Percentiles rank a stretch among this genome's conserved stretches.
Evolutionary conservation across 176 grass and related monocot species (phyloP).

Genomic region (Secale cereale): DNA sequence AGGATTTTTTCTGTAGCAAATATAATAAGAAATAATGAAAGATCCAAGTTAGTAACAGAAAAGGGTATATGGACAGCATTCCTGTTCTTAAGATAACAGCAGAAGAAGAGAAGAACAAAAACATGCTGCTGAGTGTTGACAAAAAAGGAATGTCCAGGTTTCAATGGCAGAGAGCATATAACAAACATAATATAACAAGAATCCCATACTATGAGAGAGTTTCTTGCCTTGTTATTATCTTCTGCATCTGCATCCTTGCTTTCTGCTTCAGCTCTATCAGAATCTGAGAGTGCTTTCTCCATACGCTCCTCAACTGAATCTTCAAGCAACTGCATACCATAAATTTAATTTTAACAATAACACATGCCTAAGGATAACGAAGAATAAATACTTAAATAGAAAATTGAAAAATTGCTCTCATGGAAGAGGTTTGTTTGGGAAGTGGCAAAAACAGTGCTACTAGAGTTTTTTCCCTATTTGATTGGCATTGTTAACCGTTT

Average conservation of each 20-base stretch:
- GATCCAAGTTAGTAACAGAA: neutral
- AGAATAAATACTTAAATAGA: neutral
- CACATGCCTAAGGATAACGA: neutral
- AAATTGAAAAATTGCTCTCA: neutral
- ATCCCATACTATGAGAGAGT: neutral
- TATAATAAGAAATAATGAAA: conserved; percentile 28
- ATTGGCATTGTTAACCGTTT: neutral
- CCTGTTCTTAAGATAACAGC: neutral
- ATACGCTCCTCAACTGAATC: conserved; percentile 87
- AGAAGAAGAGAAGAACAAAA: neutral
- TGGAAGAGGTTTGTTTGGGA: neutral
- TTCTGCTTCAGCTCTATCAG: conserved; percentile 88
- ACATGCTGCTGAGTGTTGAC: neutral
- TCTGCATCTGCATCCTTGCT: conserved; percentile 76
- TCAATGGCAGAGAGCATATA: neutral
- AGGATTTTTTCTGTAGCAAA: conserved; percentile 67
- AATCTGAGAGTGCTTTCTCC: conserved; percentile 78
- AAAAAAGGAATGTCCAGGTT: neutral
- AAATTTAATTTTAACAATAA: conserved; percentile 18
- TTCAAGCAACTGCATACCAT: conserved; percentile 83
- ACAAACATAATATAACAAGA: conserved; percentile 2
- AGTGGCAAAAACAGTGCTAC: neutral
- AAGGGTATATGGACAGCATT: neutral
- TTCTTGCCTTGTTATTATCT: conserved; percentile 77
- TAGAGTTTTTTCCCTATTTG: conserved; percentile 1